Base-by-base conservation (phyloP, 805 yeast genomes). In the Yarrowia sp. region DNA sequence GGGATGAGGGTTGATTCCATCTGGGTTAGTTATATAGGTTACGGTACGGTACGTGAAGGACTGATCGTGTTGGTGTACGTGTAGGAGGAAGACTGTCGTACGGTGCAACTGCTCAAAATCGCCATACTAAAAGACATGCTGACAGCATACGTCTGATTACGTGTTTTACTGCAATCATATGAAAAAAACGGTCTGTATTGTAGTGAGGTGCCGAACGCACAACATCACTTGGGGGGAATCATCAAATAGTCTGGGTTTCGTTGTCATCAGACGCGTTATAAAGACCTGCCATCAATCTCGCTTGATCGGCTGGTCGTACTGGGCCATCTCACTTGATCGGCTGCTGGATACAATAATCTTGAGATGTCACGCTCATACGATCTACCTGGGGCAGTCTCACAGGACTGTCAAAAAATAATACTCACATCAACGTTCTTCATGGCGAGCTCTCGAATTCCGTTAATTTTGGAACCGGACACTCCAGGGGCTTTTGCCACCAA, bases 381-480 rank as follows among this genome's bases (percentile, higher is more conserved):
- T 15, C 39, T 47, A 47, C 53, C 53, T 22, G 28, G 51, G 51
- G 31, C n/a, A 32, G 48, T 33, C 39, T 18, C 51, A 28, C 50
- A 45, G 4, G n/a, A n/a, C 22, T 15, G 11, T 22, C 28, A 22
- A 22, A 10, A 15, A 8, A 31, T 32, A 32, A 18, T 41, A 61
- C 65, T 64, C 68, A 75, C 78, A 67, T 73, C 76, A 65, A 88
- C 88, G 75, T 91, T 84, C 69, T 83, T 83, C 67, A 87, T 80
- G 65, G 97, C 96, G 67, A 89, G 75, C 65, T 89, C 88, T 51
- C 93, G 89, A 73, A 92, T 80, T 72, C 86, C 86, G 75, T 90
- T 90, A 76, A 93, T 95, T 79, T 97, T 91, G 65, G 96, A 86
- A 48, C 98, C 98, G 33, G 98, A 92, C 63, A 93, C 95, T 67